Evolutionary conservation across 768 basidiomycete species (phyloP), one percentile per base, ranked within the genome.

Genomic region (Candolleomyces eurysporus): DNA sequence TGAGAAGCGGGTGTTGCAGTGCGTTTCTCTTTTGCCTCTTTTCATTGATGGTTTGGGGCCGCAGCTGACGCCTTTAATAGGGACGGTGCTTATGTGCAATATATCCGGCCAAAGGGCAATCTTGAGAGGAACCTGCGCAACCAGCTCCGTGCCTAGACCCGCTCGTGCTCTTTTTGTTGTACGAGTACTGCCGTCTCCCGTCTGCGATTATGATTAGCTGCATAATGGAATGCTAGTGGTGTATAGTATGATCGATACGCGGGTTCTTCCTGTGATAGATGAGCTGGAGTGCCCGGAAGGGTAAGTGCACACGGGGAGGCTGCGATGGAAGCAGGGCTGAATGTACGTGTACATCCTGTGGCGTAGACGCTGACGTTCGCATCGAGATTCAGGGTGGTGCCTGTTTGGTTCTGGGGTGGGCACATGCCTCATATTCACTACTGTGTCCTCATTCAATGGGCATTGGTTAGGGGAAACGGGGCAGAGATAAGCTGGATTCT

Each of bases 21-120:
- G 68, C 63, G 91, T 90, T 32, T 57, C 50, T 2, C 5, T 60
- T 16, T 16, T 57, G 43, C 57, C 46, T 59, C 2, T 63, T 61
- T 57, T 36, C 55, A 13, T 57, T 11, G 48, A 26, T 19, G 31
- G 57, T 52, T 13, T 11, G 17, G n/a, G 14, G 43, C 16, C 42
- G 50, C 26, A 46, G 31, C 62, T 56, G 22, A 21, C 11, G 11
- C 36, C 8, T 48, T 30, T 50, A 51, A 21, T 69, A 91, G 90
- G 84, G 95, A 96, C 78, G 96, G 96, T 65, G 92, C 94, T 10
- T 97, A 97, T 74, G 90, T 97, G 55, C 89, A 96, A 77, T 96
- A 90, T 79, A 94, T 97, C 77, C 85, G 89, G 67, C 89, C 91
- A 61, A 91, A 88, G 82, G 95, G 95, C 63, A 84, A 85, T 58